Evolutionary conservation across 2,329 filamentous ascomycete species (phyloP), one percentile per base, ranked within the genome.

Genomic region (Thelonectria blattea): DNA sequence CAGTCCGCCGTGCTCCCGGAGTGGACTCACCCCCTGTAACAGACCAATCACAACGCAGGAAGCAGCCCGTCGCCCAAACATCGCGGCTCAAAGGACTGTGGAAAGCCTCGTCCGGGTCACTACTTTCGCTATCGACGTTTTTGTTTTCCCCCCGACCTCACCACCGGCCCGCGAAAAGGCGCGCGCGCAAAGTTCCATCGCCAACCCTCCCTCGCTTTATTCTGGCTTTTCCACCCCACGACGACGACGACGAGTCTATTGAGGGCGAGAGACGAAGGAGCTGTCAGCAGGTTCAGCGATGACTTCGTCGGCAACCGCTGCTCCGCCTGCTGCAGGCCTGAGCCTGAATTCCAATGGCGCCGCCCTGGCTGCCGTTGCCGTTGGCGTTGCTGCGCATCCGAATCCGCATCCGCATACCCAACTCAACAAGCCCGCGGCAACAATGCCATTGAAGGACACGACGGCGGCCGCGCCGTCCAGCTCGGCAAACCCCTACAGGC

Each of bases 221-320:
- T 65, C 62, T 63, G 52, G 58, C 56, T 61, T 56, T 60, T 53
- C 60, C 58, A 60, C 62, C 65, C 52, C 27, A 3, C 22, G 22
- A 24, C 22, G 4, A 24, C 27, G 9, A 9, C 22, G 22, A 24
- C 22, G 43, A 47, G 20, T 24, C 43, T 15, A 15, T 15, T 47
- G 67, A 68, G 69, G 69, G 67, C 60, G 65, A 68, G 68, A 75
- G 83, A 80, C 82, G 82, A 83, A 85, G 78, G 82, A 85, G 83
- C 83, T 84, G 82, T 61, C 82, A 75, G 68, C 64, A 71, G 73
- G 74, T 80, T 77, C 76, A 85, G 83, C 83, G 82, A 85, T 86
- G 83, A 85, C 81, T 84, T 86, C 83, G 83, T 84, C 83, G 72
- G 78, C 78, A 56, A 52, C 52, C 58, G 49, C 58, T 20, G 52